Conservation (phyloP, 495 filamentous ascomycete species). For the Bathelium albidoporum region DNA sequence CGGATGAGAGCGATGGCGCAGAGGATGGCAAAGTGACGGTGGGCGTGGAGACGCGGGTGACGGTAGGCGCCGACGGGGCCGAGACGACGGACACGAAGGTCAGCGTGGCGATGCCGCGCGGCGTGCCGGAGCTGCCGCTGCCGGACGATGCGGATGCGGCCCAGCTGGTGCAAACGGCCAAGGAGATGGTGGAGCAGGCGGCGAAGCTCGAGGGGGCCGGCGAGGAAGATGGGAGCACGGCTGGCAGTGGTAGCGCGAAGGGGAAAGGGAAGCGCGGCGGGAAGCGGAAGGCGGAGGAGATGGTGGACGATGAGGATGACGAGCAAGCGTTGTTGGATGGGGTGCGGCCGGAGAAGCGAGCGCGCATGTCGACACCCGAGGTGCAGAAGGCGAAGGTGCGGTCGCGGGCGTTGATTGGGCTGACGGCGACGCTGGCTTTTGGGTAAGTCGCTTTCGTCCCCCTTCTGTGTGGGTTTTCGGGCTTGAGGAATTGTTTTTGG, state of each 20-base stretch:
- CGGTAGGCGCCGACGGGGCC: slow-evolving; percentile 49
- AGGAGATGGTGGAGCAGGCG: slow-evolving; percentile 67
- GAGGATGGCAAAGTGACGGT: slow-evolving; percentile 57
- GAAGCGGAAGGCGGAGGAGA: slow-evolving; percentile 79
- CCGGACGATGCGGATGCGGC: slow-evolving; percentile 69
- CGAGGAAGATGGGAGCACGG: slow-evolving; percentile 39
- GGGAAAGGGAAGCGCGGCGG: slow-evolving; percentile 24
- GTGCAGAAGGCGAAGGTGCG: slow-evolving; percentile 63
- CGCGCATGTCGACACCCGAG: slow-evolving; percentile 55
- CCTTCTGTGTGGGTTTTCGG: too few relatives aligned
- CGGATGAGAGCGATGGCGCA: too few relatives aligned
- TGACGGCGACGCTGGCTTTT: slow-evolving; percentile 73
- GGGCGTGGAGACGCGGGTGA: slow-evolving; percentile 42
- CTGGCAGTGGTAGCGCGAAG: too few relatives aligned
- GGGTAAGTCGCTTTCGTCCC: slow-evolving; percentile 52
- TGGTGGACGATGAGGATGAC: slow-evolving; percentile 48
- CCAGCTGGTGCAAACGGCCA: too few relatives aligned
- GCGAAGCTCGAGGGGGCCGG: slow-evolving; percentile 68
- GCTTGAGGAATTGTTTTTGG: too few relatives aligned
- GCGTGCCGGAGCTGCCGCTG: slow-evolving; percentile 54
- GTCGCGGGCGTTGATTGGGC: slow-evolving; percentile 71
- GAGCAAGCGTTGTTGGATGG: slow-evolving; percentile 15
- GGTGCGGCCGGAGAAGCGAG: slow-evolving; percentile 34
- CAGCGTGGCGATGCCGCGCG: slow-evolving; percentile 63
- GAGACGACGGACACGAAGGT: slow-evolving; percentile 64